Percentiles rank a stretch among this genome's conserved stretches.
Conservation (phyloP, 768 basidiomycete genomes). For the Leccinum pellstonianum region DNA sequence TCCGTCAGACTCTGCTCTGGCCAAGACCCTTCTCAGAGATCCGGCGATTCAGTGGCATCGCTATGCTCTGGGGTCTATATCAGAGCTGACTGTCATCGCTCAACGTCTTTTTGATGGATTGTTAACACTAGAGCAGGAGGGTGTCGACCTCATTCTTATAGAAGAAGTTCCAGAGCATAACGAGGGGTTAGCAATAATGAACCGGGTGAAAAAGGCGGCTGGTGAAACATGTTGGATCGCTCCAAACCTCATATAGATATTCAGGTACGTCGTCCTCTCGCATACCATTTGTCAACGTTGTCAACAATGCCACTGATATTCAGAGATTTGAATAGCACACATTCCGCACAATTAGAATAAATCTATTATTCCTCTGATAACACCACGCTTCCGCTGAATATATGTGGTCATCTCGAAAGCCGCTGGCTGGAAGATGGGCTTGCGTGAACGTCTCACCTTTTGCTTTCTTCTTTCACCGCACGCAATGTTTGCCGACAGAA, state of each 20-base stretch:
- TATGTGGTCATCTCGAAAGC: not conserved
- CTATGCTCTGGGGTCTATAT: conserved; percentile 49
- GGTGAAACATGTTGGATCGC: conserved; percentile 45
- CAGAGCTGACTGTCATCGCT: conserved; percentile 67
- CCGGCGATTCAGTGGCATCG: conserved; percentile 52
- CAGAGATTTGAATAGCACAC: not conserved
- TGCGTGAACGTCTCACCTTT: not conserved
- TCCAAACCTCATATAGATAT: conserved; percentile 13
- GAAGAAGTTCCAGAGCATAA: conserved; percentile 79
- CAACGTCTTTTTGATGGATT: conserved; percentile 86
- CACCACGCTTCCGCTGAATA: not conserved
- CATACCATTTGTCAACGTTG: not conserved
- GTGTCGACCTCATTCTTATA: conserved; percentile 80
- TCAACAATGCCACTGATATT: not conserved
- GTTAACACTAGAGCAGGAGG: conserved; percentile 70
- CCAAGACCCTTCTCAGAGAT: conserved; percentile 26
- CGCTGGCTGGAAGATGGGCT: not conserved
- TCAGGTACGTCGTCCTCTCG: conserved; percentile 14
- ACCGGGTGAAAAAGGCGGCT: conserved; percentile 88
- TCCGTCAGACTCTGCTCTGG: conserved; percentile 53
- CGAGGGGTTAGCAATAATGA: conserved; percentile 94
- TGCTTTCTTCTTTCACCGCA: not conserved
- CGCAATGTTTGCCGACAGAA: conserved; percentile 1
- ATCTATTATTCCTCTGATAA: not conserved
- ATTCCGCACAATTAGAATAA: not conserved